Conservation (phyloP, 2,329 filamentous ascomycete species). For the Colletotrichum phormii region DNA sequence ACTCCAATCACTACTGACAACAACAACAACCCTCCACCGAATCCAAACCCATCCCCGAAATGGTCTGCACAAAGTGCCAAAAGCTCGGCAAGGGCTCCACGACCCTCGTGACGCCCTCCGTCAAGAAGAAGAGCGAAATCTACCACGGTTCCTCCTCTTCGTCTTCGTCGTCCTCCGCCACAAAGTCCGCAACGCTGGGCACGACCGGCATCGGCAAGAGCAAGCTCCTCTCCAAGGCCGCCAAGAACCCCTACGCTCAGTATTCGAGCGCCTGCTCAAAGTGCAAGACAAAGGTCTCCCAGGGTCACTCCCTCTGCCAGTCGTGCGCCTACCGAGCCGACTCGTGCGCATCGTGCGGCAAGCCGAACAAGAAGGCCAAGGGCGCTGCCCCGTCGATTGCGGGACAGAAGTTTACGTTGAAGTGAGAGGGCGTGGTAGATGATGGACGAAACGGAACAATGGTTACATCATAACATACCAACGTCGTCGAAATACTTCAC, state of each 20-base stretch:
- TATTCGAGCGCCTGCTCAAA: slow-evolving; percentile 71
- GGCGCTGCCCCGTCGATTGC: slow-evolving; percentile 64
- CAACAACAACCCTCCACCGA: background rate
- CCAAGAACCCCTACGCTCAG: slow-evolving; percentile 74
- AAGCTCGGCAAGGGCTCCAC: slow-evolving; percentile 70
- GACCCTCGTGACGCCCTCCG: slow-evolving; percentile 69
- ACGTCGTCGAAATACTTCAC: background rate
- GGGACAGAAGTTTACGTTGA: slow-evolving; percentile 72
- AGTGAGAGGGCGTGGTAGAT: slow-evolving; percentile 52
- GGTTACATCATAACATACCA: background rate
- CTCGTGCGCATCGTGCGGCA: slow-evolving; percentile 73
- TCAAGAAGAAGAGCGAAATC: slow-evolving; percentile 76
- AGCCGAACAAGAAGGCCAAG: slow-evolving; percentile 63
- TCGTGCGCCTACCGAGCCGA: slow-evolving; percentile 72
- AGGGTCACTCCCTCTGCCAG: slow-evolving; percentile 70
- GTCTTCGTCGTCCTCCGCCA: slow-evolving; percentile 51
- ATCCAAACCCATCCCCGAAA: slow-evolving; percentile 44
- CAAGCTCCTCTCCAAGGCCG: slow-evolving; percentile 72
- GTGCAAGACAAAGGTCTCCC: slow-evolving; percentile 73
- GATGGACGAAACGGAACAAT: background rate
- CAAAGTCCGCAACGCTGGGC: slow-evolving; percentile 61
- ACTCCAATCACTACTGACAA: background rate
- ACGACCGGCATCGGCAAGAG: slow-evolving; percentile 72
- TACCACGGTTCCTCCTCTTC: slow-evolving; percentile 70
- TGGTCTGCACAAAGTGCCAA: slow-evolving; percentile 75